Base-by-base conservation (phyloP, 208 protist genomes). In the Blastocrithidia nonstop region DNA sequence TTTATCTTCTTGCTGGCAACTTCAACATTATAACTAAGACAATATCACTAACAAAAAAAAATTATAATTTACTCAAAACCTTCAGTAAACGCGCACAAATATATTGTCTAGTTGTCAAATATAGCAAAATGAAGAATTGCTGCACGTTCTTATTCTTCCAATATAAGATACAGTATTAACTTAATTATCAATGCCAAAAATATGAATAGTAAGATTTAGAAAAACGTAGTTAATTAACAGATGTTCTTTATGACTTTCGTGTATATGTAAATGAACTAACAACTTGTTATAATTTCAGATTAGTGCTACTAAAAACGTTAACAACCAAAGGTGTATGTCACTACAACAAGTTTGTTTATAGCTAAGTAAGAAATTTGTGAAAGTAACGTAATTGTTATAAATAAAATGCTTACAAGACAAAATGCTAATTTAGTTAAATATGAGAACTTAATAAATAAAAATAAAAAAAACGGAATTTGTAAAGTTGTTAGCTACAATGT, bases 71-170 rank as follows among this genome's bases (percentile, higher is more conserved):
- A 19, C n/a, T 40, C 11, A 31, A 33, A 21, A 27, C 29, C n/a
- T 22, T 0, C 6, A 4, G 1, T 17, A 16, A 42, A 13, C 21
- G 33, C 3, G 7, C 3, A n/a, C 13, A 37, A 54, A 45, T 41
- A 54, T 19, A 5, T 38, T 11, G 40, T 15, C 51, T 46, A 59
- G 24, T 59, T 33, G 43, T 9, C 57, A 50, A 42, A 64, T 26
- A 1, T 27, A 31, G 4, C 21, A 44, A 53, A 58, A 24, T 17
- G 26, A 22, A 38, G 45, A 64, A 26, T 46, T 17, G 4, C 28
- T 54, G 13, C 28, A 31, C 3, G n/a, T 8, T 40, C 13, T 22
- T n/a, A 42, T 36, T 42, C 9, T 3, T 42, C 11, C 1, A 33
- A 42, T 7, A 42, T 42, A 15, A n/a, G 25, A 24, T 3, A 29